These are phyloP conservation scores for Penicillium rolfsii DNA, from an alignment of 2,329 filamentous ascomycete genomes.

Conservation along the genomic window DNA sequence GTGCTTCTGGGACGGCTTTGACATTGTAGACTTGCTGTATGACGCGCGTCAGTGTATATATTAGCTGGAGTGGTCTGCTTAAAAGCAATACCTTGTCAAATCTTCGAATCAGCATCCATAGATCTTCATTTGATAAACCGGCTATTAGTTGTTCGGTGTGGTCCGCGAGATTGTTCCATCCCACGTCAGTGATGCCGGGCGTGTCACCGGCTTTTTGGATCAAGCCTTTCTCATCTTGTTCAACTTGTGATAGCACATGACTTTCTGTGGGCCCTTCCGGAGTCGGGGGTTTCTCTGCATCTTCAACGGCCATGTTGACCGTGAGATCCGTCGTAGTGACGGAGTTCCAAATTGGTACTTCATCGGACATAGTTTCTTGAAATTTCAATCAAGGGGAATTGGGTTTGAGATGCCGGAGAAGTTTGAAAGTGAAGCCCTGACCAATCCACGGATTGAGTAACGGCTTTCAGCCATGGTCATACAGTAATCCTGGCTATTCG, in stretches of 20 bases:
- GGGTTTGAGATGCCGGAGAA: background rate
- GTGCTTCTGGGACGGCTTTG: conserved; percentile 64
- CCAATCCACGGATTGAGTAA: background rate
- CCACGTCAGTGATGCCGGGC: conserved; percentile 22
- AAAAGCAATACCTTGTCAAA: conserved; percentile 67
- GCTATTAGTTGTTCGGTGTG: conserved; percentile 58
- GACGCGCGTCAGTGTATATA: background rate
- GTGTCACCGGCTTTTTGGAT: conserved; percentile 22
- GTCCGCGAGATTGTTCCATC: conserved; percentile 23
- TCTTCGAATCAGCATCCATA: conserved; percentile 71
- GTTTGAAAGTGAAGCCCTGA: background rate
- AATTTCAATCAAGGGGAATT: background rate
- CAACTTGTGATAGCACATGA: conserved; percentile 28
- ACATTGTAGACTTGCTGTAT: conserved; percentile 68
- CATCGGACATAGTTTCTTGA: background rate
- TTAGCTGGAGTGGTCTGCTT: background rate
- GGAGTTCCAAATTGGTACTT: background rate
- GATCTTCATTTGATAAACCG: conserved; percentile 70
- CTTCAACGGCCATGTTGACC: conserved; percentile 1
- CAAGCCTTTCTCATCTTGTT: conserved; percentile 26
- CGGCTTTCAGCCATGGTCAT: conserved; percentile 2
- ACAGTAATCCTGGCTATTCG: background rate
- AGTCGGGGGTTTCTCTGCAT: background rate
- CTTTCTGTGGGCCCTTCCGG: conserved; percentile 29
- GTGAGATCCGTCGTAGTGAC: background rate